Evolutionary conservation across 176 grass and related monocot species (phyloP).

Genomic region (Carex kokanica): DNA sequence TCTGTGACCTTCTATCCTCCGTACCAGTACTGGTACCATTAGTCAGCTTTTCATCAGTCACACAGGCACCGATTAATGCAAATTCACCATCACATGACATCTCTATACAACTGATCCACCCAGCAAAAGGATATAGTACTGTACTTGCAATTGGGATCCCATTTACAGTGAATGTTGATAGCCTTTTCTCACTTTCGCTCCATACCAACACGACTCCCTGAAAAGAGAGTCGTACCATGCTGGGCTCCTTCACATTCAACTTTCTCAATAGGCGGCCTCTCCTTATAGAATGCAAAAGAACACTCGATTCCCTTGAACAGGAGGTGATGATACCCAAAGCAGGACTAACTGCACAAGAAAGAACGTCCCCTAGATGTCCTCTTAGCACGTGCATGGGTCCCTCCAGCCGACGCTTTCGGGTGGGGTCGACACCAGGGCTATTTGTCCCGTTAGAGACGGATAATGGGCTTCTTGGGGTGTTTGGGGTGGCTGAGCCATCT

Average conservation of each 20-base stretch:
- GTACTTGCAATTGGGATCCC: constrained; percentile 66
- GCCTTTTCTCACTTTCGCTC: constrained; percentile 65
- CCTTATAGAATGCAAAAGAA: constrained; percentile 88
- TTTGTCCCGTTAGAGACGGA: constrained; percentile 39
- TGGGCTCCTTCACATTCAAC: constrained; percentile 53
- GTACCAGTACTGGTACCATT: constrained; percentile 31
- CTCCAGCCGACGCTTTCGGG: constrained; percentile 61
- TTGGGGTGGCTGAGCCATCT: constrained; percentile 52
- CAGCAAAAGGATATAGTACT: constrained; percentile 62
- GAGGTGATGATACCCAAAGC: constrained; percentile 86
- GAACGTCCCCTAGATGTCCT: constrained; percentile 88
- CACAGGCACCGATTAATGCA: constrained; percentile 66
- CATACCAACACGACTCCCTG: constrained; percentile 87
- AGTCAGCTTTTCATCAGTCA: constrained; percentile 39
- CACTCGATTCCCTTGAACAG: constrained; percentile 60
- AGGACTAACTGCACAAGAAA: constrained; percentile 76
- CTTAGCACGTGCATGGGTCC: constrained; percentile 91
- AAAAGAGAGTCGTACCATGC: constrained; percentile 67
- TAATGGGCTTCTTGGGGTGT: constrained; percentile 55
- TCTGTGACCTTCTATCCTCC: constrained; percentile 15
- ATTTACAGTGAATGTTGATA: constrained; percentile 95
- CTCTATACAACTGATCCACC: constrained; percentile 80
- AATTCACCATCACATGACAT: constrained; percentile 79
- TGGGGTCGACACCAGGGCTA: constrained; percentile 43
- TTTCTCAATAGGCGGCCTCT: constrained; percentile 78